Conservation (phyloP, 768 basidiomycete genomes). For the Daedalea quercina region DNA sequence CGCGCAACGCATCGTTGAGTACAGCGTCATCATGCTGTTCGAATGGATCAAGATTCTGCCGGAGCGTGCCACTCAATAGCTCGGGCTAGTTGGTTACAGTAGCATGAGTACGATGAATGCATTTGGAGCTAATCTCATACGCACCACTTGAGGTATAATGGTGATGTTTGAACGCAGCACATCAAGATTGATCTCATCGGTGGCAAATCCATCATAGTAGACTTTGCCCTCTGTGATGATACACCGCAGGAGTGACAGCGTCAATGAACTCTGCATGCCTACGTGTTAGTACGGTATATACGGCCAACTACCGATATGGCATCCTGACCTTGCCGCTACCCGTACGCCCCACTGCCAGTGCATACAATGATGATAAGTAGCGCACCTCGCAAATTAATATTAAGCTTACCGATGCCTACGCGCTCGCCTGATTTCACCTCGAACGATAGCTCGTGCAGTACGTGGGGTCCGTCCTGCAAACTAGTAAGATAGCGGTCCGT, state of each 20-base stretch:
- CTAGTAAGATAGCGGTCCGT: too few species aligned
- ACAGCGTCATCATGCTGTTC: conserved; percentile 44
- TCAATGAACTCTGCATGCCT: conserved; percentile 32
- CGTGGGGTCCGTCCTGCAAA: conserved; percentile 42
- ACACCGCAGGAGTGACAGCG: conserved; percentile 42
- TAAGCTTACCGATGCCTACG: conserved; percentile 38
- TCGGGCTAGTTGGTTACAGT: conserved; percentile 29
- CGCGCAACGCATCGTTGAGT: conserved; percentile 41
- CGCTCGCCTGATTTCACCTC: conserved; percentile 50
- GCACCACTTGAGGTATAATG: conserved; percentile 34
- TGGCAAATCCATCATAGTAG: conserved; percentile 36
- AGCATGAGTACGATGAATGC: neutral
- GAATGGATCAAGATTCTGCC: conserved; percentile 57
- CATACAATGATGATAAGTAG: neutral
- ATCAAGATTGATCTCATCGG: conserved; percentile 37
- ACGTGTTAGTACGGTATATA: conserved; percentile 17
- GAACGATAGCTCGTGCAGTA: conserved; percentile 47
- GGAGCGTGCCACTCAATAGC: conserved; percentile 47
- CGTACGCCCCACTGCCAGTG: conserved; percentile 42
- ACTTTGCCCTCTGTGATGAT: conserved; percentile 42
- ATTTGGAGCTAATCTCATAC: conserved; percentile 14
- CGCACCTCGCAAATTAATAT: neutral
- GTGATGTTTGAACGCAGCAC: conserved; percentile 39
- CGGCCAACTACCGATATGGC: too few species aligned
- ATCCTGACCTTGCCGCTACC: conserved; percentile 43